Conservation (phyloP, 2,329 filamentous ascomycete genomes). For the Helotiales sp. region DNA sequence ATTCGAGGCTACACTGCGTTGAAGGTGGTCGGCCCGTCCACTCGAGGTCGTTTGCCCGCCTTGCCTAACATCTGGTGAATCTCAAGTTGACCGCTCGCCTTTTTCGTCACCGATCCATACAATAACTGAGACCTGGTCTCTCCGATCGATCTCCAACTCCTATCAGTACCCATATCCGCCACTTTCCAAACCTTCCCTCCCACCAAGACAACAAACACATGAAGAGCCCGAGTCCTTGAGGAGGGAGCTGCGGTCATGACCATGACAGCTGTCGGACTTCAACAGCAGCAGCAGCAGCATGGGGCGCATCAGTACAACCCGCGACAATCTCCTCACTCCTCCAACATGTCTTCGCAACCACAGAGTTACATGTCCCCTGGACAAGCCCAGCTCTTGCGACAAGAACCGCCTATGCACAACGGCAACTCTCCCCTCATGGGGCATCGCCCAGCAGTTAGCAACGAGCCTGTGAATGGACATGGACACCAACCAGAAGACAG, state of each 20-base stretch:
- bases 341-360: constrained; percentile 37
- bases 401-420: constrained; percentile 34
- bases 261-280: constrained; percentile 45
- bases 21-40: neutral
- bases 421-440: constrained; percentile 31
- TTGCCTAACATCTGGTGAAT: constrained; percentile 3
- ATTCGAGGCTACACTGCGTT: neutral
- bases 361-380: constrained; percentile 35
- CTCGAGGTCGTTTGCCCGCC: neutral
- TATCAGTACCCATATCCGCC: neutral
- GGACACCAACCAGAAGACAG: constrained; percentile 25
- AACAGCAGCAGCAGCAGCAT: constrained; percentile 40
- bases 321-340: constrained; percentile 39
- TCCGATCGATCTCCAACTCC: neutral
- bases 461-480: constrained; percentile 35
- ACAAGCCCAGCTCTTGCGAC: constrained; percentile 29
- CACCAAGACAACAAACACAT: constrained; percentile 23
- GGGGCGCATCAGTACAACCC: constrained; percentile 39
- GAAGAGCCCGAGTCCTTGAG: constrained; percentile 30
- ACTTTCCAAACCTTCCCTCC: neutral
- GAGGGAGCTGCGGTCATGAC: constrained; percentile 32
- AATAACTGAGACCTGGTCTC: neutral
- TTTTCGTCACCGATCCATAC: neutral
- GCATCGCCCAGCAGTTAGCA: constrained; percentile 35
- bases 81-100: constrained; percentile 14